Percentiles rank a stretch among this genome's conserved stretches.
These are phyloP conservation scores for Geosmithia morbida DNA, from an alignment of 2,329 filamentous ascomycete species.

Conservation along the genomic window DNA sequence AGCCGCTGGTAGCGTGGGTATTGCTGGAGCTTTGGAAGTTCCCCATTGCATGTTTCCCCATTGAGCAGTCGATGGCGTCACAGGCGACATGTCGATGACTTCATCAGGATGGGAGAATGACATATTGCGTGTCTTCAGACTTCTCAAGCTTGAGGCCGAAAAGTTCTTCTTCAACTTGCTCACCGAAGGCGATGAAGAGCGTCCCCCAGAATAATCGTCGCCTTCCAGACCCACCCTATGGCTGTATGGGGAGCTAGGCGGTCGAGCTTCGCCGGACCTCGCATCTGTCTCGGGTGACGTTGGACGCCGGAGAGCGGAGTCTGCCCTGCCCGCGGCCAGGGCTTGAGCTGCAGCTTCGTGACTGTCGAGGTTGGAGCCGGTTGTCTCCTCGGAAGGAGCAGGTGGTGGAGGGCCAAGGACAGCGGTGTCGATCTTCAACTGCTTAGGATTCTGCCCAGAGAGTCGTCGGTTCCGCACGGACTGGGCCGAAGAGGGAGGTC, in stretches of 20 bases:
- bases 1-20: constrained; percentile 56
- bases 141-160: constrained; percentile 55
- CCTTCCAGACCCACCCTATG: constrained; percentile 17
- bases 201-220: constrained; percentile 21
- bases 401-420: constrained; percentile 11
- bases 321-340: not conserved
- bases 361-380: not conserved
- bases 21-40: constrained; percentile 27
- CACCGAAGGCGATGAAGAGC: constrained; percentile 38
- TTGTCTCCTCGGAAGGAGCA: not conserved
- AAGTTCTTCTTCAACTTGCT: constrained; percentile 47
- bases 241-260: constrained; percentile 15
- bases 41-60: constrained; percentile 55
- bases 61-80: constrained; percentile 57
- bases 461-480: constrained; percentile 59
- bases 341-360: not conserved
- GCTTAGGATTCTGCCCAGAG: constrained; percentile 66
- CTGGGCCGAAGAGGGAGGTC: constrained; percentile 17
- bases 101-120: constrained; percentile 50
- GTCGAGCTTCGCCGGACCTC: constrained; percentile 11
- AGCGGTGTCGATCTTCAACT: constrained; percentile 76
- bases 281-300: constrained; percentile 13
- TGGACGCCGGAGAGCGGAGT: constrained; percentile 2
- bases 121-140: constrained; percentile 60
- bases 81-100: constrained; percentile 48